A percentile compares a stretch with the other conserved stretches of the same genome.
Evolutionary conservation across 345 rosid genomes (phyloP).

Genomic region (Limnanthes douglasii): DNA sequence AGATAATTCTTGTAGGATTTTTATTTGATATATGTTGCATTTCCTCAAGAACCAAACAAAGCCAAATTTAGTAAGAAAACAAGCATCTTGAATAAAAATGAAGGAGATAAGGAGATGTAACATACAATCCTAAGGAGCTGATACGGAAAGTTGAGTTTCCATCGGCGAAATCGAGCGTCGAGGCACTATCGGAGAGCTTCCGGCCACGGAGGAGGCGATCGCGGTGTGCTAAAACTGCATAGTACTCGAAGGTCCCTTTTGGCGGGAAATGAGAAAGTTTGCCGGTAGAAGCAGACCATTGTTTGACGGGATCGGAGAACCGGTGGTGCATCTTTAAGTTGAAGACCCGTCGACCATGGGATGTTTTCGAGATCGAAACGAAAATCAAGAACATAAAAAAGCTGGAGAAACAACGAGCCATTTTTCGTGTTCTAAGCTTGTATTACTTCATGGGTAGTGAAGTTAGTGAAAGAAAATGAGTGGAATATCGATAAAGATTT

Average conservation of each 20-base stretch:
- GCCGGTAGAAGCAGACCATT: slow-evolving; percentile 29
- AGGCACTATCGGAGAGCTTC: slow-evolving; percentile 23
- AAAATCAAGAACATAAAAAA: slow-evolving; percentile 16
- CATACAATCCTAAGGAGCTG: slow-evolving; percentile 79
- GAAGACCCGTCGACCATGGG: slow-evolving; percentile 45
- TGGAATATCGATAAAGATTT: no score
- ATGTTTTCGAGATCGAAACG: slow-evolving; percentile 13
- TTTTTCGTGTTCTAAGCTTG: no score
- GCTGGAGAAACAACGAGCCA: slow-evolving; percentile 18
- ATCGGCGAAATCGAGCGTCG: slow-evolving; percentile 43
- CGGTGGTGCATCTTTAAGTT: slow-evolving; percentile 76
- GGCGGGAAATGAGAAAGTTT: slow-evolving; percentile 33
- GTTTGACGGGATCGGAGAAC: slow-evolving; percentile 47
- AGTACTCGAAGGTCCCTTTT: slow-evolving; percentile 60
- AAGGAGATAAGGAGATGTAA: slow-evolving; percentile 1
- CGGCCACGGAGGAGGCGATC: slow-evolving; percentile 48
- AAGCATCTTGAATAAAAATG: neutral
- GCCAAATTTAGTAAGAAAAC: neutral
- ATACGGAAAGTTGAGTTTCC: slow-evolving; percentile 65
- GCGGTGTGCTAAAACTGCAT: slow-evolving; percentile 41
- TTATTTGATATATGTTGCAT: no score
- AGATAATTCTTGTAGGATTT: no score
- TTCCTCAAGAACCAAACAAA: slow-evolving; percentile 11
- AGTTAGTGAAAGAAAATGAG: no score
- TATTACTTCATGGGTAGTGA: no score